phyloP scores from a whole-genome alignment of 2,329 filamentous ascomycete species.

The Phialophora chinensis region DNA sequence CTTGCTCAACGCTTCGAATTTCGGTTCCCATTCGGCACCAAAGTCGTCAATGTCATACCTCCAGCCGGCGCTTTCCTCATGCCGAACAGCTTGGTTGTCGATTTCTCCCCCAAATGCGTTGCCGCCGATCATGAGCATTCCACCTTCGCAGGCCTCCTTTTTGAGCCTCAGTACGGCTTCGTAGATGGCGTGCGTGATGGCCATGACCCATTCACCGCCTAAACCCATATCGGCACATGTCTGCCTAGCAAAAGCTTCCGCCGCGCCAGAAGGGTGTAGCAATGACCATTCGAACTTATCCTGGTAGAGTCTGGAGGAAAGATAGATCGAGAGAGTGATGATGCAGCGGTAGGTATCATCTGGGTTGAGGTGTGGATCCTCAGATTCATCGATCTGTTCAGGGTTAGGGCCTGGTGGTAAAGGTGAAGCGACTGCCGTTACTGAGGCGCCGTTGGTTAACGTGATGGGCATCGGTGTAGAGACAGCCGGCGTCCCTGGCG shows the following conservation, averaged over 20 bases:
- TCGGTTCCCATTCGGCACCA: constrained; percentile 82
- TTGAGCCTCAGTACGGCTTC: constrained; percentile 90
- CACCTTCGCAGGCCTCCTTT: constrained; percentile 94
- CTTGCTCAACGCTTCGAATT: constrained; percentile 80
- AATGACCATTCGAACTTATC: constrained; percentile 99
- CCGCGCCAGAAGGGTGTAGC: constrained; percentile 86
- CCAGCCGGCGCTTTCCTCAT: constrained; percentile 84
- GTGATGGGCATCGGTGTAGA: constrained; percentile 61
- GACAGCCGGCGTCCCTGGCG: constrained; percentile 37
- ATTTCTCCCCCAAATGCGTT: constrained; percentile 68
- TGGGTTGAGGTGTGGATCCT: constrained; percentile 68
- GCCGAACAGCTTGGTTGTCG: constrained; percentile 84
- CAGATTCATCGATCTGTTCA: constrained; percentile 23
- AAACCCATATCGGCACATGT: constrained; percentile 93
- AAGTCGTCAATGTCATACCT: constrained; percentile 91
- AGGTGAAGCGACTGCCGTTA: constrained; percentile 73
- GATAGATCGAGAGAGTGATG: constrained; percentile 86
- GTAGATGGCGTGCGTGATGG: constrained; percentile 95
- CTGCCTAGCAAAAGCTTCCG: constrained; percentile 88
- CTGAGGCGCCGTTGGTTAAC: constrained; percentile 47
- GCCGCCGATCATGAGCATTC: constrained; percentile 71
- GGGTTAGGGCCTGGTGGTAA: constrained; percentile 49
- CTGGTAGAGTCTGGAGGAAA: constrained; percentile 88
- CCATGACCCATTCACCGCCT: constrained; percentile 89
- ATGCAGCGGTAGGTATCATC: constrained; percentile 96